A percentile compares a stretch with the other conserved stretches of the same genome.
phyloP scores from a whole-genome alignment of 2,329 filamentous ascomycete species.

The Beauveria bassiana region DNA sequence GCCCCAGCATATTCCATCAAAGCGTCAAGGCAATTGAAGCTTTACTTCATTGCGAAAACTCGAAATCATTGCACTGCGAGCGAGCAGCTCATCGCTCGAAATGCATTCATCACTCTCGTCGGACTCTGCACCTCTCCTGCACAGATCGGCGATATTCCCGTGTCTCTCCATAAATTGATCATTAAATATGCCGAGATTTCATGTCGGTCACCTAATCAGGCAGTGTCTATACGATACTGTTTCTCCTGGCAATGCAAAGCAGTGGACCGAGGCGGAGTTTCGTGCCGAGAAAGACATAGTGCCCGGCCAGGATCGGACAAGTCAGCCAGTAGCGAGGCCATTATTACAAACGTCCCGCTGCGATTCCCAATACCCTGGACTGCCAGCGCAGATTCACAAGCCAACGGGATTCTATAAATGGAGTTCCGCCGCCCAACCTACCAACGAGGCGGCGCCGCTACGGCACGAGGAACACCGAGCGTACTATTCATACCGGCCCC shows the following conservation, averaged over 20 bases:
- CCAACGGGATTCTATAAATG: neutral
- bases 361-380: neutral
- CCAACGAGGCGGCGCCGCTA: neutral
- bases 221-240: neutral
- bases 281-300: neutral
- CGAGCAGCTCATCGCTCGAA: neutral
- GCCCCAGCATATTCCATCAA: neutral
- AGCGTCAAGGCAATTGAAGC: neutral
- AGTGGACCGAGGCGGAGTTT: neutral
- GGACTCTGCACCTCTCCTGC: neutral
- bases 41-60: no score
- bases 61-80: neutral
- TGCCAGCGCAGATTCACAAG: neutral
- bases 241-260: neutral
- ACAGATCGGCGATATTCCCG: neutral
- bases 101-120: neutral
- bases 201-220: neutral
- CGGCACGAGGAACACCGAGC: neutral
- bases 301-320: neutral
- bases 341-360: neutral
- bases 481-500: neutral
- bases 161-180: neutral
- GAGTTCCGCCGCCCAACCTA: neutral
- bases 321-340: neutral
- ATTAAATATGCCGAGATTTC: neutral